Evolutionary conservation across 495 filamentous ascomycete species (phyloP).

Genomic region (Tuber borchii): DNA sequence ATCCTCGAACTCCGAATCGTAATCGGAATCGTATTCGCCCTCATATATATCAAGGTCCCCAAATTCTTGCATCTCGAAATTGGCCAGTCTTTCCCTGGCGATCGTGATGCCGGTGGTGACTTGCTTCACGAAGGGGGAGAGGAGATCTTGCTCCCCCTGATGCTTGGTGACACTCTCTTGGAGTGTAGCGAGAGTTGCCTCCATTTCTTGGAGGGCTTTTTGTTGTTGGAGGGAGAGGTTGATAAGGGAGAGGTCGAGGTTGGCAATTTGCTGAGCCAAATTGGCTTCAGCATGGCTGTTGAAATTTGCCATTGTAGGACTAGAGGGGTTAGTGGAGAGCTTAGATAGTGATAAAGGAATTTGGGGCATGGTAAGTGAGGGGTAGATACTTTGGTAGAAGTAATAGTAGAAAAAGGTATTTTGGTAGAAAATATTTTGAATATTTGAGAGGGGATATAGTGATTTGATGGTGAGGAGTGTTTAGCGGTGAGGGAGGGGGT

Average conservation of each 20-base stretch:
- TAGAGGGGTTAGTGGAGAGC: background rate
- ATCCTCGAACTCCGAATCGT: background rate
- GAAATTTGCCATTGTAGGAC: background rate
- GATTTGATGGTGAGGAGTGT: background rate
- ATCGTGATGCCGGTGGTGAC: fast-evolving
- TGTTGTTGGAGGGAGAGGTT: background rate
- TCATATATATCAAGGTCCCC: background rate
- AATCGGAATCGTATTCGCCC: background rate
- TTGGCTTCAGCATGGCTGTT: background rate
- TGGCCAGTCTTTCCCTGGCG: background rate
- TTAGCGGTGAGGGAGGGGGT: background rate
- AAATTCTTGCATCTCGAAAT: background rate
- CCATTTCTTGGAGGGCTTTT: background rate
- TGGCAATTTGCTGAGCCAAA: background rate
- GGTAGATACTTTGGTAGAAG: background rate
- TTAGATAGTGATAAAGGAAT: background rate
- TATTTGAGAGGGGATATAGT: background rate
- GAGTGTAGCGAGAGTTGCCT: background rate
- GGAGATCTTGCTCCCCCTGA: background rate
- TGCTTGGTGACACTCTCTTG: background rate
- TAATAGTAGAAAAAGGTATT: too few species aligned
- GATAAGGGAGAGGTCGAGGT: too few species aligned
- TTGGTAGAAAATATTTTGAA: background rate
- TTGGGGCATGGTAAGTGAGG: too few species aligned
- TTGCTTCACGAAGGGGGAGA: background rate